A percentile compares a stretch with the other conserved stretches of the same genome.
These are phyloP conservation scores for Canavalia ensiformis DNA, from an alignment of 306 rosid genomes.

Conservation along the genomic window DNA sequence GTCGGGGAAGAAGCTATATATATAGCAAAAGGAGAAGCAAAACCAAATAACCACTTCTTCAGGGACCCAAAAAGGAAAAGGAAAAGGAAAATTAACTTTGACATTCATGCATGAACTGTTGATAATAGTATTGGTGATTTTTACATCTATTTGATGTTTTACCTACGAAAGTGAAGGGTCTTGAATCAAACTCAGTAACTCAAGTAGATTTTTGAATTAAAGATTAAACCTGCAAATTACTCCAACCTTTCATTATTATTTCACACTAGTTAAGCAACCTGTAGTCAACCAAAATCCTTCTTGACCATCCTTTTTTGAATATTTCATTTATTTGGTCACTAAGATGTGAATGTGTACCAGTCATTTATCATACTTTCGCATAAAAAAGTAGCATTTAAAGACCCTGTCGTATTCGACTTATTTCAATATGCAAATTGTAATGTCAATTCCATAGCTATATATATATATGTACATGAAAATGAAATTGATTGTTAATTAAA, in stretches of 20 bases:
- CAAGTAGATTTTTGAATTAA: constrained; percentile 25
- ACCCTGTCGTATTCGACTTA: constrained; percentile 29
- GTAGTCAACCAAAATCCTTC: constrained; percentile 25
- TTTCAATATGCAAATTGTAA: constrained; percentile 20
- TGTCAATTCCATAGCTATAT: background rate
- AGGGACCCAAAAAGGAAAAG: background rate
- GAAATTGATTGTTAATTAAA: background rate
- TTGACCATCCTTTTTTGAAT: constrained; percentile 1
- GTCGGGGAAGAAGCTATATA: background rate
- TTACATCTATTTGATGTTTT: constrained; percentile 35
- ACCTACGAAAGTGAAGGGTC: constrained; percentile 23
- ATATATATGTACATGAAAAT: no score
- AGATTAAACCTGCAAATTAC: constrained; percentile 33
- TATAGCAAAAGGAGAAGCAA: background rate
- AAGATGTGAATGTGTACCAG: background rate
- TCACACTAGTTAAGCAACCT: constrained; percentile 36
- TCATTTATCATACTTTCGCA: constrained; percentile 25
- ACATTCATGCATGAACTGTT: constrained; percentile 7
- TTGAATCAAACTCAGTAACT: constrained; percentile 7
- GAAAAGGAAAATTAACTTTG: background rate
- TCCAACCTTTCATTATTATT: constrained; percentile 47
- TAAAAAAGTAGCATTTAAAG: constrained; percentile 40
- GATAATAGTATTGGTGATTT: background rate
- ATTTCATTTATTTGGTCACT: background rate
- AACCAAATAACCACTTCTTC: background rate